Base-by-base conservation (phyloP, 2,329 filamentous ascomycete genomes). In the Colletotrichum salicis region DNA sequence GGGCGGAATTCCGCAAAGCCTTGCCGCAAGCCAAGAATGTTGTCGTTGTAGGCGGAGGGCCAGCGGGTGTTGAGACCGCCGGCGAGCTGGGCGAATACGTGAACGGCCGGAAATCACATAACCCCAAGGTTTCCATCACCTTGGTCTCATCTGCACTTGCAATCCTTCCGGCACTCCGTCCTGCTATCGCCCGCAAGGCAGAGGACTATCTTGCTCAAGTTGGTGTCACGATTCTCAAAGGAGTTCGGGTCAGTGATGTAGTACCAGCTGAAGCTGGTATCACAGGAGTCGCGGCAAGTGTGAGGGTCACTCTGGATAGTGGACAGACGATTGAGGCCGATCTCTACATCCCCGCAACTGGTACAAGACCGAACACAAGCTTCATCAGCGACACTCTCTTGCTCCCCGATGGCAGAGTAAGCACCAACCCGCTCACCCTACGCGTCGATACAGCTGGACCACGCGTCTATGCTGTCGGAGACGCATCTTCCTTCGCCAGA, bases 51-150 rank as follows among this genome's bases (percentile, higher is more conserved):
- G 87, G 88, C 15, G 87, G 84, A 2, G 87, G 87, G 3, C 64
- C 82, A 10, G 88, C 86, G 0, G 87, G 87, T 15, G 79, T 85
- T 19, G 87, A 89, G 77, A 80, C 86, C 3, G 84, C 86, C 0
- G 86, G 86, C 19, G 85, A 88, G 71, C 78, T 88, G 0, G 88
- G 85, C 33, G 85, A 88, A 73, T 80, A 83, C 74, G 79, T 89
- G 19, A 89, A 89, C 69, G 84, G 86, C 1, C 79, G 79, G 2
- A 79, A 75, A 24, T 68, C 76, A 2, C 68, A 68, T 3, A 76
- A 76, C 13, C 82, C 83, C 2, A 83, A 82, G 19, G 82, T 85
- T 1, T 41, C 74, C 0, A 86, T 88, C 45, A 88, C 83, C 0
- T 71, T 88, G 2, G 77, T 88, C 27, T 86, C 82, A 1, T 77